Evolutionary conservation across 176 grass and related monocot genomes (phyloP), one percentile per base, ranked within the genome.

Genomic region (Juncus effusus): DNA sequence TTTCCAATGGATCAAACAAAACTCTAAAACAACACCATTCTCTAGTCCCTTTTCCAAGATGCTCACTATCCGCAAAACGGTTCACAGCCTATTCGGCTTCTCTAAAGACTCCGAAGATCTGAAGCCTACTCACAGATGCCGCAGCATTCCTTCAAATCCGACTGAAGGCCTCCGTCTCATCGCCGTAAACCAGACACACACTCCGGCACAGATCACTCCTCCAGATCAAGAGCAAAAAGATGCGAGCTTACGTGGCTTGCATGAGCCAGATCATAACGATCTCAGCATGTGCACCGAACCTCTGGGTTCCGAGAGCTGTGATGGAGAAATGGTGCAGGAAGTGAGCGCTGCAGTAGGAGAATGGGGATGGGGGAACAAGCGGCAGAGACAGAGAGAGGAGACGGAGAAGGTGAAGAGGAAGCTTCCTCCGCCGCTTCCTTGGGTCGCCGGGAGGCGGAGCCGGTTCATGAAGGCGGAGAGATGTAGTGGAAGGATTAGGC

Each of bases 401-500:
- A 7, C 2, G 0, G 67, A 71, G 14, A 59, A 10, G 37, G n/a
- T 42, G 13, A 42, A 56, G 11, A 36, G n/a, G 52, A 10, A 8
- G 37, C 38, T 71, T 4, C 67, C 67, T 3, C 67, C 67, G 4
- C 38, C 14, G 3, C 40, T 71, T 44, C 53, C 67, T 16, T 51
- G 12, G 67, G 42, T 56, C 56, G 13, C 37, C 0, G 67, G 67
- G 54, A 39, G 52, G 35, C 54, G 53, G 7, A 56, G 67, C 19
- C 50, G 13, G 7, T 71, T 56, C 16, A 57, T 71, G 67, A 59
- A 79, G 81, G 79, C 28, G 49, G 55, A 61, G 66, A 78, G 41
- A 67, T 45, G 75, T 78, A 86, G 64, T 59, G 80, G 78, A 13
- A 6, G 78, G 78, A 87, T 37, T 82, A 80, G 42, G 73, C 84